Evolutionary conservation across 192 early-diverging fungal species (phyloP).

Genomic region (Helicostylum pulchrum): DNA sequence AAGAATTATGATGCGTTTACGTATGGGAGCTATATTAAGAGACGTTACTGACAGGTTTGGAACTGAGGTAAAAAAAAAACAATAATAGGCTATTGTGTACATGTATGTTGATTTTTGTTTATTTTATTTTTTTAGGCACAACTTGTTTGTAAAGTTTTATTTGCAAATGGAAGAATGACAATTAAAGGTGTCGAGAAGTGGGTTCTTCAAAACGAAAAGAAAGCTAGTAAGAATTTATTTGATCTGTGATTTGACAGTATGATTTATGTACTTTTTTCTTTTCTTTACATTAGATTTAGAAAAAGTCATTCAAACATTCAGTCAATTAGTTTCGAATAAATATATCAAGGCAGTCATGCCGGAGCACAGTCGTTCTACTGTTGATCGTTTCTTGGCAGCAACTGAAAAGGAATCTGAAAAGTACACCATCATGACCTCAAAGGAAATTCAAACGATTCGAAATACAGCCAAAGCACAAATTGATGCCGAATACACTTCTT

Average conservation of each 20-base stretch:
- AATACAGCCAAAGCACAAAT: constrained; percentile 42
- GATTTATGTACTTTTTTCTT: background rate
- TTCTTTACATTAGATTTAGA: constrained; percentile 13
- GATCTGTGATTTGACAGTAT: constrained; percentile 1
- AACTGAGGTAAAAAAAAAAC: constrained; percentile 43
- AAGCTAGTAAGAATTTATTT: constrained; percentile 12
- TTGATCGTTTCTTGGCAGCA: constrained; percentile 59
- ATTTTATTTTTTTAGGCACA: constrained; percentile 15
- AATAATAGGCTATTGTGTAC: background rate
- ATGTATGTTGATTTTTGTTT: background rate
- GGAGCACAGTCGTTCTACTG: constrained; percentile 55
- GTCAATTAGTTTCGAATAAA: constrained; percentile 57
- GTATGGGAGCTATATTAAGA: constrained; percentile 55
- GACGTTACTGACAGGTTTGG: constrained; percentile 55
- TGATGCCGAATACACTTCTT: constrained; percentile 45
- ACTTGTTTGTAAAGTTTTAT: constrained; percentile 16
- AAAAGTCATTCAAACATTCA: constrained; percentile 37
- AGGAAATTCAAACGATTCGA: constrained; percentile 56
- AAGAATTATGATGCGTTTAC: constrained; percentile 56
- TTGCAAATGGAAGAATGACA: constrained; percentile 31
- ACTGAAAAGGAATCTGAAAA: constrained; percentile 58
- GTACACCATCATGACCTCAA: constrained; percentile 56
- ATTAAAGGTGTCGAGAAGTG: constrained; percentile 17
- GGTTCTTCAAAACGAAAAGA: constrained; percentile 14
- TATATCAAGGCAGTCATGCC: constrained; percentile 58